phyloP scores from a whole-genome alignment of 1,284 basidiomycete species.

The Phlebopus sp. region DNA sequence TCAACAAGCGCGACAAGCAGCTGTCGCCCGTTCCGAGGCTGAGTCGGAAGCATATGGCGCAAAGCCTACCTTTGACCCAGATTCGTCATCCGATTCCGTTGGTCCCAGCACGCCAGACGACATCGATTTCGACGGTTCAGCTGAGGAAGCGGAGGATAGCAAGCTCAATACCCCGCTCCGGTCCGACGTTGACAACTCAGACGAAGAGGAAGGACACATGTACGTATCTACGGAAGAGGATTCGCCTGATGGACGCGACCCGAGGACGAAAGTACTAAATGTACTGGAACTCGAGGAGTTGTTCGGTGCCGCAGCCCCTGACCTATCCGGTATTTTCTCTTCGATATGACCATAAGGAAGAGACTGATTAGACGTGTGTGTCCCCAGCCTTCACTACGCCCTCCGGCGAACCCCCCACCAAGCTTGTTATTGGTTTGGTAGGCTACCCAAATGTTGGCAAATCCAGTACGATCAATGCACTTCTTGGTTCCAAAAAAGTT shows the following conservation, averaged over 20 bases:
- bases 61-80: constrained; percentile 11
- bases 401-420: constrained; percentile 60
- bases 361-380: not conserved
- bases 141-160: constrained; percentile 14
- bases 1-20: constrained; percentile 69
- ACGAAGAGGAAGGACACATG: constrained; percentile 34
- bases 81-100: constrained; percentile 27
- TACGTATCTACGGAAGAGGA: constrained; percentile 55
- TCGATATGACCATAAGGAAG: not conserved
- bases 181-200: constrained; percentile 32
- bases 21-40: constrained; percentile 28
- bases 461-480: constrained; percentile 94
- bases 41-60: constrained; percentile 8
- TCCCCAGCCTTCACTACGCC: constrained; percentile 62
- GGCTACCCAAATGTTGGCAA: constrained; percentile 99
- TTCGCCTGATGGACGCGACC: constrained; percentile 52
- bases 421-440: constrained; percentile 89
- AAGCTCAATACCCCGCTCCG: constrained; percentile 29
- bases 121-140: not conserved
- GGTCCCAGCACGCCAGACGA: constrained; percentile 25
- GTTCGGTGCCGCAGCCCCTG: constrained; percentile 77
- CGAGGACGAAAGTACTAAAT: constrained; percentile 77
- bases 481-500: constrained; percentile 95
- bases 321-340: constrained; percentile 57
- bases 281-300: constrained; percentile 90